Evolutionary conservation across 176 grass and related monocot genomes (phyloP).

Genomic region (Oryza nivara): DNA sequence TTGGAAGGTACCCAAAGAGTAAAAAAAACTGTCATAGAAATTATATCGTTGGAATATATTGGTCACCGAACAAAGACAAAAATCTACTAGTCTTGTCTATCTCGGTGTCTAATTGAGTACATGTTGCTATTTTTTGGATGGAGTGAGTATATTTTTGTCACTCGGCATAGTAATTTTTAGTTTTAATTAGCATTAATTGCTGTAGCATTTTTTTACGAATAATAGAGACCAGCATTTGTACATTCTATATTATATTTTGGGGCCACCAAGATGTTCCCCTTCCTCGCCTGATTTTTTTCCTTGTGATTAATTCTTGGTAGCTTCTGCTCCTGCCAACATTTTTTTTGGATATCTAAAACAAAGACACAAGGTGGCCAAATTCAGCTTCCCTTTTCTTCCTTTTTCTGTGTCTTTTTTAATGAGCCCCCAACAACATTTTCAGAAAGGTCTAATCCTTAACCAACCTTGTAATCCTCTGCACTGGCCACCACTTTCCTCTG

Average conservation of each 20-base stretch:
- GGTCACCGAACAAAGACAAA: background rate
- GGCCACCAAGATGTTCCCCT: slow-evolving; percentile 11
- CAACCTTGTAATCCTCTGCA: slow-evolving; percentile 37
- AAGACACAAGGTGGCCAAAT: slow-evolving; percentile 38
- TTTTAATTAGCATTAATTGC: too few species aligned
- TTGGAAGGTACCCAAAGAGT: too few species aligned
- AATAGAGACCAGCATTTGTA: background rate
- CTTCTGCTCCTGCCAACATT: slow-evolving; percentile 22
- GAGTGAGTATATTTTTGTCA: background rate
- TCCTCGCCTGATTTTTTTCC: slow-evolving; percentile 5
- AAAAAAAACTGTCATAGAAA: background rate
- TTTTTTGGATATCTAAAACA: slow-evolving; percentile 40
- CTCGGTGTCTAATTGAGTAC: too few species aligned
- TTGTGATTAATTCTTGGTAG: slow-evolving; percentile 3
- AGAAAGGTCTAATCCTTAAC: slow-evolving; percentile 44
- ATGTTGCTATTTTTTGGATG: too few species aligned
- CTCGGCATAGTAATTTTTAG: background rate
- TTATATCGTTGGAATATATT: background rate
- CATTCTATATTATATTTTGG: slow-evolving; percentile 16
- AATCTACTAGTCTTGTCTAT: too few species aligned
- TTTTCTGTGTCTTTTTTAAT: slow-evolving; percentile 19
- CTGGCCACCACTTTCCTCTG: slow-evolving; percentile 44
- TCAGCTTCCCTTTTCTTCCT: slow-evolving; percentile 3
- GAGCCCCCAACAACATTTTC: slow-evolving; percentile 26
- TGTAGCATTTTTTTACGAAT: too few species aligned